These are phyloP conservation scores for Sclerotinia subarctica DNA, from an alignment of 2,329 filamentous ascomycete genomes.

Conservation along the genomic window DNA sequence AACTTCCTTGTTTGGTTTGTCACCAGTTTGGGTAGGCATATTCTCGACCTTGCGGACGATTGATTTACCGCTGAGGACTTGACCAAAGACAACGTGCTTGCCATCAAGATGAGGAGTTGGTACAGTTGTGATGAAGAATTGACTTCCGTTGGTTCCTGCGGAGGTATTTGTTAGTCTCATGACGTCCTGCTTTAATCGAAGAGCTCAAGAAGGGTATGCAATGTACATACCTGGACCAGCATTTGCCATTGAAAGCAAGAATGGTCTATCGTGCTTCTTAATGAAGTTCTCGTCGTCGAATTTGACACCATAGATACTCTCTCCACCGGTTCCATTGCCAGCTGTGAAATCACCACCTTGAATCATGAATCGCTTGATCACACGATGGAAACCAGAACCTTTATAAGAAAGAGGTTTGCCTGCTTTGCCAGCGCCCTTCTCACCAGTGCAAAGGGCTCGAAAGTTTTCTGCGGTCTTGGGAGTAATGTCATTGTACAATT, in stretches of 20 bases:
- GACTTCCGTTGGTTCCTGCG: constrained; percentile 85
- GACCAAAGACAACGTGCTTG: constrained; percentile 96
- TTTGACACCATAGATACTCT: constrained; percentile 96
- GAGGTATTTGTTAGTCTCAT: constrained; percentile 20
- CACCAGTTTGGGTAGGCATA: constrained; percentile 65
- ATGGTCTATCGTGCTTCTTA: constrained; percentile 86
- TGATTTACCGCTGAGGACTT: constrained; percentile 90
- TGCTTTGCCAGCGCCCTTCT: constrained; percentile 79
- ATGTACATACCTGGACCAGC: constrained; percentile 74
- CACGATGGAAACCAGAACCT: constrained; percentile 86
- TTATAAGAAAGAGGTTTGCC: constrained; percentile 93
- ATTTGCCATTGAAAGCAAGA: constrained; percentile 96
- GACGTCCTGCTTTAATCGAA: background rate
- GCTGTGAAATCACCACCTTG: constrained; percentile 96
- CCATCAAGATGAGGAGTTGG: constrained; percentile 85
- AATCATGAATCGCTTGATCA: constrained; percentile 99
- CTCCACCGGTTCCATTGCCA: constrained; percentile 91
- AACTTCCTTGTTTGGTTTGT: constrained; percentile 74
- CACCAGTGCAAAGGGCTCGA: constrained; percentile 87
- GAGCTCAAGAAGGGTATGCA: background rate
- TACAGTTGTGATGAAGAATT: constrained; percentile 98
- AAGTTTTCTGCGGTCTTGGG: constrained; percentile 98
- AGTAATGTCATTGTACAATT: constrained; percentile 74
- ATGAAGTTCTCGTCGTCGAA: constrained; percentile 97
- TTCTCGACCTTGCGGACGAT: constrained; percentile 89